Percentiles rank a stretch among this genome's conserved stretches.
Conservation (phyloP, 257 asterid species). For the Vinca minor region DNA sequence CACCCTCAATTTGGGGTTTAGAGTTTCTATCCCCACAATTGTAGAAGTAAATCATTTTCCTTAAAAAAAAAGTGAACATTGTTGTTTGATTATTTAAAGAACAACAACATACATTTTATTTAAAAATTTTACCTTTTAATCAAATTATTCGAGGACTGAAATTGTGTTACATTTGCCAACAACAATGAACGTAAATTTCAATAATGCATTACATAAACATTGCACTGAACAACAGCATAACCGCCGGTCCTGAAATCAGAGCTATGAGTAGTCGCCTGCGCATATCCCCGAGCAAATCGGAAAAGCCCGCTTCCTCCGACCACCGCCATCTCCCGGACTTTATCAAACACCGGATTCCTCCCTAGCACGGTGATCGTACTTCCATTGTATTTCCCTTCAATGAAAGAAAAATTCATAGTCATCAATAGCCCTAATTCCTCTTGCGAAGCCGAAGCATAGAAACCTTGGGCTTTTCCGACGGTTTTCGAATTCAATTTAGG, state of each 20-base stretch:
- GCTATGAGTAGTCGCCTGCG: slow-evolving; percentile 1
- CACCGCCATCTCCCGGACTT: slow-evolving; percentile 15
- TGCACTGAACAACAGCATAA: slow-evolving; percentile 16
- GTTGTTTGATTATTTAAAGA: no score
- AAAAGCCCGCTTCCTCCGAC: slow-evolving; percentile 17
- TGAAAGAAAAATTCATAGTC: slow-evolving; percentile 23
- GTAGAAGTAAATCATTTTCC: no score
- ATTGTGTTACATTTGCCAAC: no score
- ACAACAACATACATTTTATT: no score
- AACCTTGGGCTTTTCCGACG: slow-evolving; percentile 20
- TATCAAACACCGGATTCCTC: slow-evolving; percentile 2
- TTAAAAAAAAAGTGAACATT: no score
- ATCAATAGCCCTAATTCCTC: slow-evolving; percentile 18
- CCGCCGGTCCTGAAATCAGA: slow-evolving; percentile 6
- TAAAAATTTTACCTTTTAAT: no score
- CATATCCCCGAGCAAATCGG: slow-evolving; percentile 22
- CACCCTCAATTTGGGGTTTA: no score
- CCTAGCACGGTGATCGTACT: slow-evolving; percentile 10
- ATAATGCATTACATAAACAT: slow-evolving; percentile 18
- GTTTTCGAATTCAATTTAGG: slow-evolving; percentile 13
- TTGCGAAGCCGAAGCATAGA: slow-evolving; percentile 19
- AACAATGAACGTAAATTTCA: no score
- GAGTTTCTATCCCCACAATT: no score
- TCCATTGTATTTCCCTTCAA: slow-evolving; percentile 19
- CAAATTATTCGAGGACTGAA: no score